Base-by-base conservation (phyloP, 176 grass and related monocot genomes). In the Musa troglodytarum region DNA sequence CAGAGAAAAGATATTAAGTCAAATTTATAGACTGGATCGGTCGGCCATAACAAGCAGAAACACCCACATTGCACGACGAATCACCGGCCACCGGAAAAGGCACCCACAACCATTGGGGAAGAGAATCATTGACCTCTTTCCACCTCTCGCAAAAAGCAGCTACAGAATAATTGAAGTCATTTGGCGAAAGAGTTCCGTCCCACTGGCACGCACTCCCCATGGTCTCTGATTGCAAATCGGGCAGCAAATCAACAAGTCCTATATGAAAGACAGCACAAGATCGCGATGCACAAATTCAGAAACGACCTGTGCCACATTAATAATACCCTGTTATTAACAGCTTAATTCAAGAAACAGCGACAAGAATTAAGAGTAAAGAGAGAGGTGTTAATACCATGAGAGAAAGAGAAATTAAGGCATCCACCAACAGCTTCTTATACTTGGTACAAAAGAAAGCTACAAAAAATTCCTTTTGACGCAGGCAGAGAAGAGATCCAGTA, bases 71-170 rank as follows among this genome's bases (percentile, higher is more conserved):
- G 54, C 82, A 92, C 49, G 68, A 70, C 5, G 52, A 74, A 62
- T 74, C 52, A 13, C 88, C 86, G 49, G 82, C 34, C 74, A 64
- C 83, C 74, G 54, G 72, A 74, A 78, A 84, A 78, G 88, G 83
- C 16, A 77, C 78, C 95, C 95, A 92, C 1, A 50, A 55, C 88
- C 95, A 99, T 23, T 89, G 71, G 9, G 91, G 91, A 73, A 92
- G 87, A 54, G 49, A 50, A 1, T 76, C 83, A 53, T 85, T 78
- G 28, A 83, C 78, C 75, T 86, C 82, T 24, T 73, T 84, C 95
- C 95, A 94, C 79, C 63, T 91, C 77, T 82, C 51, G 16, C 82
- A 52, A 63, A 99, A 78, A 63, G 74, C 72, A 75, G 15, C 50
- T 3, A 81, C 90, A 1, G 86, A 93, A 84, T 78, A 49, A 75